A percentile compares a stretch with the other conserved stretches of the same genome.
These are phyloP conservation scores for Leishmania amazonensis DNA, from an alignment of 208 protist genomes.

Conservation along the genomic window DNA sequence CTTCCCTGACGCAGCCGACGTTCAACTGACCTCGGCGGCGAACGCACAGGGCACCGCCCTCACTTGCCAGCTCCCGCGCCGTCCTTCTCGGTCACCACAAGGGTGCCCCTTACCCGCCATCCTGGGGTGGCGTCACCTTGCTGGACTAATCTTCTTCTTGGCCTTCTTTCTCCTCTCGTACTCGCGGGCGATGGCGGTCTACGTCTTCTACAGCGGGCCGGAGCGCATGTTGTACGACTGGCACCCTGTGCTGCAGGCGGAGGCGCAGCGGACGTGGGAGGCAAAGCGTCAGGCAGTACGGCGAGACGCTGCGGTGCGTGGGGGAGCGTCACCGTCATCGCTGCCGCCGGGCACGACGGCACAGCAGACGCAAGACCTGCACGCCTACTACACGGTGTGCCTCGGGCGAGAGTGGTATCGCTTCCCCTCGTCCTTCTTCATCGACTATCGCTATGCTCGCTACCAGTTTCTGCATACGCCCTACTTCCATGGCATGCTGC, in stretches of 20 bases:
- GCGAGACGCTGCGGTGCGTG: background rate
- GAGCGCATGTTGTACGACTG: constrained; percentile 65
- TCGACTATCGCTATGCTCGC: constrained; percentile 33
- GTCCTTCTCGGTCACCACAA: background rate
- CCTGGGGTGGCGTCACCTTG: constrained; percentile 2
- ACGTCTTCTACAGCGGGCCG: constrained; percentile 77
- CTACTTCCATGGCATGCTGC: constrained; percentile 43
- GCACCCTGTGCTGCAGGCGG: constrained; percentile 48
- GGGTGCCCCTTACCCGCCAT: background rate
- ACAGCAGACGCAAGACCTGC: constrained; percentile 16
- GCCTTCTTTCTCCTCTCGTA: constrained; percentile 60
- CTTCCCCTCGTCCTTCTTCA: constrained; percentile 94
- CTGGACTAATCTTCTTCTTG: constrained; percentile 40
- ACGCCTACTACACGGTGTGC: constrained; percentile 68
- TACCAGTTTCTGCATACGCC: constrained; percentile 49
- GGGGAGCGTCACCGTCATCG: background rate
- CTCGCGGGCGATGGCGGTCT: constrained; percentile 64
- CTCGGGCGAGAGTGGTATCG: constrained; percentile 95
- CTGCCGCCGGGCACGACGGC: constrained; percentile 3
- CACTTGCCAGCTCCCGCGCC: background rate
- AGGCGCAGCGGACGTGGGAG: constrained; percentile 20
- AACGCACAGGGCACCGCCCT: background rate
- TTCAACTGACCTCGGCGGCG: background rate
- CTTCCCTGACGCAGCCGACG: constrained; percentile 16
- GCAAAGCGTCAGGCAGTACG: background rate